A percentile compares a stretch with the other conserved stretches of the same genome.
Evolutionary conservation across 192 early-diverging fungal genomes (phyloP).

Genomic region (Gonapodya sp.): DNA sequence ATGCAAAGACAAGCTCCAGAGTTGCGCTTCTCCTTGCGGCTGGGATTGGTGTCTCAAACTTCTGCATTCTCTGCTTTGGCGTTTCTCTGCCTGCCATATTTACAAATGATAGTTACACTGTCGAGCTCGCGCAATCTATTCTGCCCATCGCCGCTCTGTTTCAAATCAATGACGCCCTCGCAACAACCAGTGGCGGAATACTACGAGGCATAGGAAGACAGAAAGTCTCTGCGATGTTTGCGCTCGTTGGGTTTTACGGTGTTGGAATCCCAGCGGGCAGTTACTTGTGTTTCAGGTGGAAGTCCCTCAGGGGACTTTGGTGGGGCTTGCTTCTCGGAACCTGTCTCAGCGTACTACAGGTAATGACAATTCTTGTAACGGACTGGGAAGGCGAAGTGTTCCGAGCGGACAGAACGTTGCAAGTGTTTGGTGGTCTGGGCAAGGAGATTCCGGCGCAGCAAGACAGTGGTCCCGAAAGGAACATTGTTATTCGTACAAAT

Average conservation of each 20-base stretch:
- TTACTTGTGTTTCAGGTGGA: background rate
- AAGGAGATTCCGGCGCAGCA: background rate
- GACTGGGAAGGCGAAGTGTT: background rate
- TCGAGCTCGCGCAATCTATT: background rate
- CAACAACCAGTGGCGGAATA: background rate
- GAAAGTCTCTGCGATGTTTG: background rate
- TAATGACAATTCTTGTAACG: background rate
- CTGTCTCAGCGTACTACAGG: background rate
- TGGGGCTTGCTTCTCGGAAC: background rate
- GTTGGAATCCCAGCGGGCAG: background rate
- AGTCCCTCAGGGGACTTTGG: background rate
- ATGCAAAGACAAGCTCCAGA: background rate
- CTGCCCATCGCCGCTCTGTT: constrained; percentile 5
- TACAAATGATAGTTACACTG: background rate
- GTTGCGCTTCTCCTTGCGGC: background rate
- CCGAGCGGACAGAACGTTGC: background rate
- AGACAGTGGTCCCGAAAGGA: background rate
- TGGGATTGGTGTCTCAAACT: background rate
- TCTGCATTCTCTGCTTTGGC: background rate
- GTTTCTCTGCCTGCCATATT: background rate
- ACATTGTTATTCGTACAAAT: background rate
- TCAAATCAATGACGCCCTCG: background rate
- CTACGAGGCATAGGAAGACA: background rate
- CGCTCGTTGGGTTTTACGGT: constrained; percentile 3
- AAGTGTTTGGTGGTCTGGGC: background rate